phyloP scores from a whole-genome alignment of 2,329 filamentous ascomycete species.

The Alternaria ethzedia region DNA sequence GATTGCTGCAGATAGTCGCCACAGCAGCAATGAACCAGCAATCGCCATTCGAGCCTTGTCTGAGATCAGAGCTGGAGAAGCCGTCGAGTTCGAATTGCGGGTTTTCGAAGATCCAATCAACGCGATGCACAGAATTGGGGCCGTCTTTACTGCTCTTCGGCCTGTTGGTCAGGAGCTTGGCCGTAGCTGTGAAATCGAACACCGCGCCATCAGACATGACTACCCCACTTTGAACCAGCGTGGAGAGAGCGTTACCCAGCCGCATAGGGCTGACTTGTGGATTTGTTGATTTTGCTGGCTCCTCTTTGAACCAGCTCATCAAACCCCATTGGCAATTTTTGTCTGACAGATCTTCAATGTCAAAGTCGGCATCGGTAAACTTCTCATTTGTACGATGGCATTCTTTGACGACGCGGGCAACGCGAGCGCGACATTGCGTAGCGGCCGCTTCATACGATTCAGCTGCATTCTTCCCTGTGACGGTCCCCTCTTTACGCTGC shows the following conservation, averaged over 20 bases:
- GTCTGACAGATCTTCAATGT: constrained; percentile 74
- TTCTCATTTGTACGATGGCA: constrained; percentile 82
- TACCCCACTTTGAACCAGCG: constrained; percentile 30
- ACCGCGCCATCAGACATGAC: constrained; percentile 22
- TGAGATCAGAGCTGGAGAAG: constrained; percentile 76
- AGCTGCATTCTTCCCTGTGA: constrained; percentile 65
- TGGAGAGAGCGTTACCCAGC: constrained; percentile 33
- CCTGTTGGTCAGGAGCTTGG: constrained; percentile 60
- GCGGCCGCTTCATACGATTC: constrained; percentile 76
- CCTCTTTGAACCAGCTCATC: constrained; percentile 50
- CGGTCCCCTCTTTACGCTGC: constrained; percentile 54
- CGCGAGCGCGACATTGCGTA: constrained; percentile 67
- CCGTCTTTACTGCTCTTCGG: constrained; percentile 25
- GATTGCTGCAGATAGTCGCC: constrained; percentile 75
- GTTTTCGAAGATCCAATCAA: constrained; percentile 76
- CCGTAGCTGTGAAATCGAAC: constrained; percentile 57
- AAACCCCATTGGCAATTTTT: constrained; percentile 41
- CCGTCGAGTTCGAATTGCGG: constrained; percentile 79
- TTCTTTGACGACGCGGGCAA: constrained; percentile 62
- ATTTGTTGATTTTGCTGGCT: constrained; percentile 57
- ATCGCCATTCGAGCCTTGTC: constrained; percentile 78
- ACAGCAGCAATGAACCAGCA: constrained; percentile 87
- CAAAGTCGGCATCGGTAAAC: constrained; percentile 82
- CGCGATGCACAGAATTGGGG: constrained; percentile 37
- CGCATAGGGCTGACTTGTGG: constrained; percentile 15